Evolutionary conservation across 345 rosid genomes (phyloP), one percentile per base, ranked within the genome.

Genomic region (Corymbia maculata): DNA sequence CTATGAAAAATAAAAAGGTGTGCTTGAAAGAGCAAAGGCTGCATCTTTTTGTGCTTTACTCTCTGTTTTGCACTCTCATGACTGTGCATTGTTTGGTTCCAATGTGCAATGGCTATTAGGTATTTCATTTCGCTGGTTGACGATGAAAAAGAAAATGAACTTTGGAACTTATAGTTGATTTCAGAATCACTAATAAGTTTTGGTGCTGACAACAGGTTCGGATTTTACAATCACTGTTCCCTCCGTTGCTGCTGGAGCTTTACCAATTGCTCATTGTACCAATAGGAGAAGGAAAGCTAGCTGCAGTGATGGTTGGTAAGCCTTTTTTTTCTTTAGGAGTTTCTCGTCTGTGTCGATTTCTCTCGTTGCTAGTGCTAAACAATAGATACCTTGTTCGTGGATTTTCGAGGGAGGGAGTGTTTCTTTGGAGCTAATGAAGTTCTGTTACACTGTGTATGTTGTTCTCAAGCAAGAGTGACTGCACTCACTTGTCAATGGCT

Each of bases 221-320:
- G 52, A 94, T 97, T 90, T 52, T 96, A 86, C 93, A 91, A 85
- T 91, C 99, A 2, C 87, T 97, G 85, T 97, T 97, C 92, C 99
- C 98, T 86, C 97, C 98, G 17, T 90, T 95, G 4, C 85, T 97
- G 85, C 91, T 94, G 26, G 95, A 95, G 79, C 94, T 97, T 64
- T 95, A 93, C 89, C 94, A 94, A 91, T 79, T 91, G 90, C 95
- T 96, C 86, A 87, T 95, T 61, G 91, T 97, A 44, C 99, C 99
- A 55, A 51, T 95, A 36, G 96, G 92, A 79, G 96, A 92, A 90
- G 99, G 99, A 79, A 93, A 95, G 89, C 45, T 94, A 79, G 98
- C 99, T 88, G 96, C 98, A 26, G 51, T 91, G 87, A 95, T 97
- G 99, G 96, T 95, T 92, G 99, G 99, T 97, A 92, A 94, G 99